phyloP scores from a whole-genome alignment of 192 early-diverging fungal genomes.

The Linnemannia hyalina region DNA sequence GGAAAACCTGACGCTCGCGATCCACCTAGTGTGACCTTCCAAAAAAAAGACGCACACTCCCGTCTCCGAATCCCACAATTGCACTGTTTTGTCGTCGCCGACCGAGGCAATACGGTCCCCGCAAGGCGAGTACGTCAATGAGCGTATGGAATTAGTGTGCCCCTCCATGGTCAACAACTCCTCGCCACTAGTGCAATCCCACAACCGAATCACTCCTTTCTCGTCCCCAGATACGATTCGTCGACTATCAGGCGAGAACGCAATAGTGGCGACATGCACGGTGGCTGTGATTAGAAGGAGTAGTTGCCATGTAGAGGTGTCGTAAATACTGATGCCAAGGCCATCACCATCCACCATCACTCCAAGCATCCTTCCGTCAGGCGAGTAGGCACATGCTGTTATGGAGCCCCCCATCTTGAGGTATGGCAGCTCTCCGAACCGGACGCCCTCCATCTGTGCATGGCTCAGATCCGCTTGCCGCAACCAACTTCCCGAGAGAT shows the following conservation, averaged over 20 bases:
- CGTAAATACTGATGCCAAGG: neutral
- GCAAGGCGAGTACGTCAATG: neutral
- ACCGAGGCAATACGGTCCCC: neutral
- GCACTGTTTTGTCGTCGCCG: neutral
- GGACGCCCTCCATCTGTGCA: neutral
- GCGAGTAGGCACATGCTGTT: neutral
- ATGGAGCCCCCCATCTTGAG: neutral
- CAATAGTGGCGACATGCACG: neutral
- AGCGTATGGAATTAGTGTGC: accelerated
- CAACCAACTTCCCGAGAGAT: neutral
- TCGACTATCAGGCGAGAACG: neutral
- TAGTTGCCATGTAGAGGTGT: neutral
- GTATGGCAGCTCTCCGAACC: neutral
- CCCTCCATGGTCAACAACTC: neutral
- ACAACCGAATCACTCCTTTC: neutral
- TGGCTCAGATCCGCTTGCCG: neutral
- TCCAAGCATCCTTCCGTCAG: neutral
- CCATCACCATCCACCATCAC: neutral
- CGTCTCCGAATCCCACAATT: neutral
- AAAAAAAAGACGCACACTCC: neutral
- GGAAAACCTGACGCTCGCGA: neutral
- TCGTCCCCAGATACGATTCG: neutral
- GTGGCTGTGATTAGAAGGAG: neutral
- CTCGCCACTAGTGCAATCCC: neutral
- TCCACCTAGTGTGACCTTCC: too few species aligned